Base-by-base conservation (phyloP, 169 alveolate genomes). In the Plasmodium gaboni region DNA sequence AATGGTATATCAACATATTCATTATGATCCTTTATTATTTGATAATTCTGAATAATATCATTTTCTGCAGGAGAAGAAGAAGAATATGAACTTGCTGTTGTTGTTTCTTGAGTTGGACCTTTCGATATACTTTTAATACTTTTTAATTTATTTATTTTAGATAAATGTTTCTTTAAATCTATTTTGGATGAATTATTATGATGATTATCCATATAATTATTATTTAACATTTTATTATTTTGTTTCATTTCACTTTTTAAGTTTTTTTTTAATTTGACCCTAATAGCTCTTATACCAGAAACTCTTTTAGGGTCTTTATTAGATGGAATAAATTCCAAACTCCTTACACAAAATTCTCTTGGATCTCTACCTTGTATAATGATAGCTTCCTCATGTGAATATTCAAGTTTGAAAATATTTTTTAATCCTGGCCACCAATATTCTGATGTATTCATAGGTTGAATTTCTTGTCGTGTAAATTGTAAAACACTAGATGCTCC, bases 351-450 rank as follows among this genome's bases (percentile, higher is more conserved):
- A 69, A 64, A 90, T 28, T 92, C 95, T 26, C 95, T 78, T 32
- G 95, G 95, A 44, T 92, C 95, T 44, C 93, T 89, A n/a, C 95
- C 95, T 63, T 88, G 88, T n/a, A 90, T 86, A 17, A 90, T 76
- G 0, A 73, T 71, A 46, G 94, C 93, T 69, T 92, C 95, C 12
- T 92, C 91, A 91, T 92, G 95, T 48, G 93, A 88, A 55, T 92
- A 92, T 65, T 92, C 95, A 42, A 89, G 94, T 73, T 88, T 80
- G 46, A 71, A 83, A 6, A 73, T 46, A 50, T 90, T 74, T 50
- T 74, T 78, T 74, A 73, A 38, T 15, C 85, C 83, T 10, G 94
- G 94, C 94, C 94, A 90, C 10, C 85, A 68, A 64, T 26, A 60
- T 42, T 86, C 78, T 26, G 73, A 60, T 5, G 74, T 86, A 48